Conservation (phyloP, 768 basidiomycete species). For the Mycena filopes region DNA sequence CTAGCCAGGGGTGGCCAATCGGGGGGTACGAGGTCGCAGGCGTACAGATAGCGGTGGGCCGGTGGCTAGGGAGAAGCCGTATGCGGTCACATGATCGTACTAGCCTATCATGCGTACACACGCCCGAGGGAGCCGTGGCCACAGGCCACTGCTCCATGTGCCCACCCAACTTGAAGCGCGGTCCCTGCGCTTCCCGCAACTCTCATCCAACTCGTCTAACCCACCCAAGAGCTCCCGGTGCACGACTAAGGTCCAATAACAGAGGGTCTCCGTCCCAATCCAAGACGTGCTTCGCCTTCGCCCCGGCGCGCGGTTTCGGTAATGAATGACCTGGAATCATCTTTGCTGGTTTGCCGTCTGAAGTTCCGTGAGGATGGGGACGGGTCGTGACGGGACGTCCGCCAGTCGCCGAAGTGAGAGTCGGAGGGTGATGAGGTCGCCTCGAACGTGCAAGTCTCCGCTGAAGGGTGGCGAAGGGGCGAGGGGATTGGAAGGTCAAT, state of each 20-base stretch:
- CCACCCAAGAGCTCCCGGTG: conserved; percentile 7
- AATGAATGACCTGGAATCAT: background rate
- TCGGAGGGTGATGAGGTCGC: background rate
- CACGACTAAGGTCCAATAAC: background rate
- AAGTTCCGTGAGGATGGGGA: background rate
- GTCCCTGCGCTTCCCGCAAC: conserved; percentile 6
- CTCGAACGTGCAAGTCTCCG: conserved; percentile 5
- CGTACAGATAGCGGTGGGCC: too few relatives aligned
- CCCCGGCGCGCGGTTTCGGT: background rate
- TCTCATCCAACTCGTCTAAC: background rate
- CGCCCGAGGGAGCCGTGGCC: too few relatives aligned
- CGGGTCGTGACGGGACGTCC: background rate
- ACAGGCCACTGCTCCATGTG: background rate
- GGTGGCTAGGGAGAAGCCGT: too few relatives aligned
- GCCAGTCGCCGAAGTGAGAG: background rate
- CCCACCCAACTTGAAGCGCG: conserved; percentile 1
- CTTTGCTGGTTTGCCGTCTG: background rate
- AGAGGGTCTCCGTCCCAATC: conserved; percentile 9
- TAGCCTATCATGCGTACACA: too few relatives aligned
- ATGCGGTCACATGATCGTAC: too few relatives aligned
- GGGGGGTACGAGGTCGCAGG: too few relatives aligned
- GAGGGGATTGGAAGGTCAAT: background rate
- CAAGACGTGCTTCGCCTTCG: background rate
- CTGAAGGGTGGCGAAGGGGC: background rate
- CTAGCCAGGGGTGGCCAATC: too few relatives aligned